Conservation (phyloP, 2,329 filamentous ascomycete genomes). For the Beauveria sp. region DNA sequence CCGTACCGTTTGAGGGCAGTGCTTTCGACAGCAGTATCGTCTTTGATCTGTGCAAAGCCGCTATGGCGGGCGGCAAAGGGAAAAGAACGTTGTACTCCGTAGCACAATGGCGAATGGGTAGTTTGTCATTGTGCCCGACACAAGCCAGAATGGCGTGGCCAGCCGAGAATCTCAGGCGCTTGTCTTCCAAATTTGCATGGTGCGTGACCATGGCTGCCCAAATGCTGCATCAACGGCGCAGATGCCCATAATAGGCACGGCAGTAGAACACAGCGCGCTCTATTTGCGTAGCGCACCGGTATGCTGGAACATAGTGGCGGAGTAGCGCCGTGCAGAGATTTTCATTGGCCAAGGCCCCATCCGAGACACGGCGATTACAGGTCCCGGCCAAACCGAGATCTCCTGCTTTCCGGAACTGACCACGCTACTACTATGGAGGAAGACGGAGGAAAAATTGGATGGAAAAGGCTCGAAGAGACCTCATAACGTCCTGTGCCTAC, state of each 20-base stretch:
- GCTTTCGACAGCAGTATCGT: neutral
- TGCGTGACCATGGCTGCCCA: neutral
- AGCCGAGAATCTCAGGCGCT: neutral
- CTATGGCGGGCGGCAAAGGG: neutral
- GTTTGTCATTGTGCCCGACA: too few species aligned
- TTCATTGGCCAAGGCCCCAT: conserved; percentile 3
- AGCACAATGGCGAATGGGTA: neutral
- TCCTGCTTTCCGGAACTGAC: conserved; percentile 4
- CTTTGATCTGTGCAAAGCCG: neutral
- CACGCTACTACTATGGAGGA: neutral
- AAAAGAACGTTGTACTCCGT: neutral
- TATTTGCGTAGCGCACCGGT: neutral
- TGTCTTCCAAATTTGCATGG: neutral
- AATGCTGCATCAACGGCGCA: neutral
- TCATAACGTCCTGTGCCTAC: neutral
- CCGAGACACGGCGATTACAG: conserved; percentile 9
- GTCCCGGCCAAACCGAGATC: conserved; percentile 9
- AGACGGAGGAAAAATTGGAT: neutral
- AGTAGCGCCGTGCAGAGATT: neutral
- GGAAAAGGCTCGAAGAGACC: neutral
- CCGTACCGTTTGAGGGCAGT: neutral
- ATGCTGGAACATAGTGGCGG: conserved; percentile 2
- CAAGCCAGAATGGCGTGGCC: too few species aligned
- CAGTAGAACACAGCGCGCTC: neutral
- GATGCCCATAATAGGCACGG: neutral